phyloP scores from a whole-genome alignment of 176 grass and related monocot genomes.

The Saccharum officinarum region DNA sequence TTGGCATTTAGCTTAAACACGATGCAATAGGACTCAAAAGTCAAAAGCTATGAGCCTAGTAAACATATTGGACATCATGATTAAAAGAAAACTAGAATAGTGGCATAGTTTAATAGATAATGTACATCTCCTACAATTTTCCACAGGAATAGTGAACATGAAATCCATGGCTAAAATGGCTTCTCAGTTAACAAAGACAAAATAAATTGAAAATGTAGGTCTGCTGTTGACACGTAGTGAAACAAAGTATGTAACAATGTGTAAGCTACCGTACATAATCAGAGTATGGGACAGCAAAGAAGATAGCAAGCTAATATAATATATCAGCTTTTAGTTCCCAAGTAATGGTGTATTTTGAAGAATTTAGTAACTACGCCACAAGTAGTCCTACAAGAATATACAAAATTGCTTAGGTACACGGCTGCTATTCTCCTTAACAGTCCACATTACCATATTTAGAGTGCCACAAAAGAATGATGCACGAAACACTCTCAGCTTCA shows the following conservation, averaged over 20 bases:
- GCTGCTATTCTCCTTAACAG: background rate
- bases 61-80: background rate
- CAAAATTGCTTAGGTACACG: background rate
- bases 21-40: background rate
- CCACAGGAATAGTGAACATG: background rate
- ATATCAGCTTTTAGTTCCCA: constrained; percentile 6
- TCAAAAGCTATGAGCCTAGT: background rate
- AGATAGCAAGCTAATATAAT: background rate
- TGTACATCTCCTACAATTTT: background rate
- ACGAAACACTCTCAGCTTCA: background rate
- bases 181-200: background rate
- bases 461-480: background rate
- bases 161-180: background rate
- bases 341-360: background rate
- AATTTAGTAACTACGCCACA: background rate
- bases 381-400: background rate
- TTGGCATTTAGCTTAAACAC: constrained; percentile 3
- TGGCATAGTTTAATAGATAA: background rate
- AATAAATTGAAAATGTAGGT: background rate
- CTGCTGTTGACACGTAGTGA: background rate
- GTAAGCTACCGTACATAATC: background rate
- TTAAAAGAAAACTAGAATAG: background rate
- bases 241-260: background rate
- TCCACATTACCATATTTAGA: background rate
- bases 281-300: background rate